A percentile compares a stretch with the other conserved stretches of the same genome.
These are phyloP conservation scores for Peribolospora kevripleyi DNA, from an alignment of 768 basidiomycete species.

Conservation along the genomic window DNA sequence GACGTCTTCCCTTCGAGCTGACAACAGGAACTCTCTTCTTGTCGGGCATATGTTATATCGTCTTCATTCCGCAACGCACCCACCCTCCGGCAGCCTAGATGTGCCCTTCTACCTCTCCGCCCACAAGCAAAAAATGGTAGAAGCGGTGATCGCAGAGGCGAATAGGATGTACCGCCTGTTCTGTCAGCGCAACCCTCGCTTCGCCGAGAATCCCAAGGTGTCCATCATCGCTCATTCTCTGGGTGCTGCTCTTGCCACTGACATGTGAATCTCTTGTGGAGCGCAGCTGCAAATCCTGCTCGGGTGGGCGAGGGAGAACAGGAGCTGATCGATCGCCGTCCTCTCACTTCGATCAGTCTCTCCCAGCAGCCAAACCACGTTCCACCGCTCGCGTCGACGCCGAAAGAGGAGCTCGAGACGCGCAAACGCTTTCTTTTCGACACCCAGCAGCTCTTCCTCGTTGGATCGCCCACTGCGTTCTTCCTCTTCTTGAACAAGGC, in stretches of 20 bases:
- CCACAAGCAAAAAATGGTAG: slow-evolving; percentile 12
- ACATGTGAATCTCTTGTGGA: slow-evolving; percentile 4
- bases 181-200: slow-evolving; percentile 12
- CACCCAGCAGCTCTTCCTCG: slow-evolving; percentile 8
- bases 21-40: no score
- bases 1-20: no score
- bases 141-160: slow-evolving; percentile 10
- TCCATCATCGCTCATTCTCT: slow-evolving; percentile 13
- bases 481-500: slow-evolving; percentile 12
- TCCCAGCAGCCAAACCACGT: no score
- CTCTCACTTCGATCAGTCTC: no score
- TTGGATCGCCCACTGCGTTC: slow-evolving; percentile 9
- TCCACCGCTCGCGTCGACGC: no score
- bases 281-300: no score
- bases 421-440: slow-evolving; percentile 9
- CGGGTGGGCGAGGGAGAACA: no score
- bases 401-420: no score
- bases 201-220: slow-evolving; percentile 9
- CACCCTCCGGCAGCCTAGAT: slow-evolving; percentile 3
- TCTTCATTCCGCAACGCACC: no score
- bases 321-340: no score
- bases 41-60: no score
- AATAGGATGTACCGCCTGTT: slow-evolving; percentile 14
- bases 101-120: slow-evolving; percentile 10
- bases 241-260: slow-evolving; percentile 10